Base-by-base conservation (phyloP, 2,329 filamentous ascomycete species). In the Chrysoporthe deuterocubensis region DNA sequence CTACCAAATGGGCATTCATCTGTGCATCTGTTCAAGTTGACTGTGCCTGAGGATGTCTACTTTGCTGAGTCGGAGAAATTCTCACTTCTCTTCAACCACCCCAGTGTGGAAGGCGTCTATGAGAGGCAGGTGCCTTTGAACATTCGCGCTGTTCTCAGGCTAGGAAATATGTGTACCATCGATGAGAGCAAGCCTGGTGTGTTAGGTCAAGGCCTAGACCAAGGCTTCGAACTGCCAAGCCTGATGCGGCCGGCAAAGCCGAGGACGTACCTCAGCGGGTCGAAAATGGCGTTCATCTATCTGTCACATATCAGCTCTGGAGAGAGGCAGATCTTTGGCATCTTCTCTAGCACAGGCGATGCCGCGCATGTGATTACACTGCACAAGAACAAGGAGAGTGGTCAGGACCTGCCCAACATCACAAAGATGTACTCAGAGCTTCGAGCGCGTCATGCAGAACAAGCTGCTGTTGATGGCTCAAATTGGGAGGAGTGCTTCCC, bases 81-180 rank as follows among this genome's bases (percentile, higher is more conserved):
- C 70, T 89, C 90, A 1, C 81, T 90, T 40, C 83, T 98, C 1
- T 95, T 97, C 81, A 94, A 95, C 71, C 94, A 99, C 76, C 89
- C 94, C 0, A 97, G 94, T 77, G 92, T 99, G 1, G 96, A 99
- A 79, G 96, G 96, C 42, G 94, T 99, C 16, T 99, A 99, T 75
- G 96, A 99, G 81, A 95, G 91, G 74, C 92, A 97, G 72, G 85
- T 99, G 1, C 94, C 96, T 0, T 83, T 98, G 6, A 93, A 92
- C 71, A 87, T 97, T 60, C 88, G 95, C 52, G 96, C 95, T 4
- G 87, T 99, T 43, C 86, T 99, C 11, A 92, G 96, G 72, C 83
- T 99, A 1, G 96, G 96, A 54, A 97, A 93, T 74, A 83, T 92
- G 42, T 99, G 96, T 77, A 96, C 93, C 2, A 97, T 99, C 72